These are phyloP conservation scores for Hemisphaericaspora xylofermentans DNA, from an alignment of 1,139 yeast species.

Conservation along the genomic window DNA sequence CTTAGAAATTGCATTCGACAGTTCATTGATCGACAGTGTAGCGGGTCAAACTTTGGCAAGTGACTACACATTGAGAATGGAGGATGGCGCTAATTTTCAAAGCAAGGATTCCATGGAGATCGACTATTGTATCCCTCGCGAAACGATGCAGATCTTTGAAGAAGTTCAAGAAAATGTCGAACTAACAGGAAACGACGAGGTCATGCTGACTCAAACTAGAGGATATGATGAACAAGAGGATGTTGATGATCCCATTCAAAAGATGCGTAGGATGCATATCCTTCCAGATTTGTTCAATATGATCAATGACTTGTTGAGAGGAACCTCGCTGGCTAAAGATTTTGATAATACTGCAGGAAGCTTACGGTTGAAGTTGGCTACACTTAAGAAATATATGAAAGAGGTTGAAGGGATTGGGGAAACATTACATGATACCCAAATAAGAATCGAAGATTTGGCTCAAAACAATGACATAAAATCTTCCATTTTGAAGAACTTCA, in stretches of 20 bases:
- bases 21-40: conserved; percentile 4
- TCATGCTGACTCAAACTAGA: background rate
- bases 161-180: background rate
- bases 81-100: background rate
- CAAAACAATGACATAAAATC: conserved; percentile 27
- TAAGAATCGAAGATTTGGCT: conserved; percentile 26
- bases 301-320: conserved; percentile 36
- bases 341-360: conserved; percentile 47
- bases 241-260: conserved; percentile 26
- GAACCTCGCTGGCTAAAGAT: conserved; percentile 41
- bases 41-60: background rate
- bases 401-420: conserved; percentile 44
- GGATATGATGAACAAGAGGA: conserved; percentile 5
- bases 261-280: conserved; percentile 31
- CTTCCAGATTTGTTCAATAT: conserved; percentile 41
- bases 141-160: background rate
- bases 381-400: conserved; percentile 30
- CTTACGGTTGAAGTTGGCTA: conserved; percentile 36
- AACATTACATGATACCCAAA: conserved; percentile 28
- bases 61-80: background rate
- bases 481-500: conserved; percentile 25
- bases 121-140: background rate
- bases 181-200: background rate
- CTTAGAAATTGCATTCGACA: conserved; percentile 9
- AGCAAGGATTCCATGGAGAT: conserved; percentile 4